These are phyloP conservation scores for Trichosporon sp. DNA, from an alignment of 1,284 basidiomycete species.

Conservation along the genomic window DNA sequence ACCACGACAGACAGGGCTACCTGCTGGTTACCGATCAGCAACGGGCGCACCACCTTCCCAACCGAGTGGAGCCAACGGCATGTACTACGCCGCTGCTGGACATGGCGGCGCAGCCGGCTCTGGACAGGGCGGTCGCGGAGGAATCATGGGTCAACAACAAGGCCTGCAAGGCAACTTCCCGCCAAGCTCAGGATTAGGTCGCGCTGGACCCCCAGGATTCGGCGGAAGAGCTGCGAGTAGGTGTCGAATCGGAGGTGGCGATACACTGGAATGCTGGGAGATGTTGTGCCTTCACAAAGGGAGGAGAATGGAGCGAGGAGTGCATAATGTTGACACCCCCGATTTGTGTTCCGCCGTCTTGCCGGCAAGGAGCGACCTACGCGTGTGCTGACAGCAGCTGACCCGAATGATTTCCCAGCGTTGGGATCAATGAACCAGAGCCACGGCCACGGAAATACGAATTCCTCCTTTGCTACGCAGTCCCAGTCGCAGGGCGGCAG, in stretches of 20 bases:
- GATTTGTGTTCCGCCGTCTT: neutral
- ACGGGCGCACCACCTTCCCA: conserved; percentile 24
- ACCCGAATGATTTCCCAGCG: conserved; percentile 54
- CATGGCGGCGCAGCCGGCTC: conserved; percentile 32
- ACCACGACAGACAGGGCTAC: conserved; percentile 27
- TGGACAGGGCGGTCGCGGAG: conserved; percentile 24
- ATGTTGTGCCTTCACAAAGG: neutral
- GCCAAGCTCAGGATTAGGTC: conserved; percentile 32
- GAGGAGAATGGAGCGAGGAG: neutral
- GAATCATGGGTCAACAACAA: conserved; percentile 27
- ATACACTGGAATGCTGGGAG: neutral
- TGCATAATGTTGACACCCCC: neutral
- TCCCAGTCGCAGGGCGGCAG: conserved; percentile 39
- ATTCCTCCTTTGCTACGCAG: conserved; percentile 48
- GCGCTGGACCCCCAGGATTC: conserved; percentile 52
- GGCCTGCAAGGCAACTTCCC: conserved; percentile 32
- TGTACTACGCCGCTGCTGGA: conserved; percentile 49
- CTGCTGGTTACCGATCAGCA: conserved; percentile 30
- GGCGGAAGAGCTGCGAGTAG: conserved; percentile 35
- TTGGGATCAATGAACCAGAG: conserved; percentile 41
- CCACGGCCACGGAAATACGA: conserved; percentile 31
- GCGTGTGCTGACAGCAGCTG: conserved; percentile 31
- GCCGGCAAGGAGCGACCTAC: neutral
- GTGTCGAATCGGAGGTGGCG: conserved; percentile 18
- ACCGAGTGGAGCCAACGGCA: conserved; percentile 34